Percentiles rank a stretch among this genome's conserved stretches.
phyloP scores from a whole-genome alignment of 2,329 filamentous ascomycete species.

The Sarocladiaceae sp. region DNA sequence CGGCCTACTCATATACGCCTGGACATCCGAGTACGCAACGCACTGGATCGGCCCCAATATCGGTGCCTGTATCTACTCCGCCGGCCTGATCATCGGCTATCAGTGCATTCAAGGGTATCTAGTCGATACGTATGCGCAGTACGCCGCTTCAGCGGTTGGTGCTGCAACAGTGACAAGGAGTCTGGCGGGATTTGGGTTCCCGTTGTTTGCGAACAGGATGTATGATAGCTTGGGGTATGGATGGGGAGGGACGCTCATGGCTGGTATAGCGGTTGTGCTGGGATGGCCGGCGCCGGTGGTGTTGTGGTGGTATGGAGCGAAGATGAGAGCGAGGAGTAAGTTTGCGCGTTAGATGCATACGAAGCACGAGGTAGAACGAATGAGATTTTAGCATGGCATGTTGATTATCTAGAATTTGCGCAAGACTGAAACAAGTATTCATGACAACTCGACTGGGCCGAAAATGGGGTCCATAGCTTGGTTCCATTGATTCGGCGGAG shows the following conservation, averaged over 20 bases:
- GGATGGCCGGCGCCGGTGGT: conserved; percentile 51
- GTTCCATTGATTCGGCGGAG: too few relatives aligned
- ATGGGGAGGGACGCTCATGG: conserved; percentile 39
- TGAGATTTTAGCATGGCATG: background rate
- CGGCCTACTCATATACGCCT: conserved; percentile 43
- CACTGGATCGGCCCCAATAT: conserved; percentile 44
- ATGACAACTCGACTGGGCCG: too few relatives aligned
- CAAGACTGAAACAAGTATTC: too few relatives aligned
- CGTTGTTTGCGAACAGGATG: conserved; percentile 44
- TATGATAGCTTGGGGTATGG: conserved; percentile 38
- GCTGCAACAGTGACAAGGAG: conserved; percentile 41
- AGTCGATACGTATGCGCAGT: conserved; percentile 42
- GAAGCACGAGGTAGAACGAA: background rate
- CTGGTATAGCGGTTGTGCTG: conserved; percentile 33
- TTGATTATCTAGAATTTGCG: too few relatives aligned
- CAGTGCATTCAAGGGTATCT: conserved; percentile 43
- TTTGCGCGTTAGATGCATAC: background rate
- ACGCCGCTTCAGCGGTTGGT: conserved; percentile 40
- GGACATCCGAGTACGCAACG: conserved; percentile 36
- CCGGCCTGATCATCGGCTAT: conserved; percentile 48
- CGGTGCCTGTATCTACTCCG: conserved; percentile 33
- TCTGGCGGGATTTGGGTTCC: conserved; percentile 47
- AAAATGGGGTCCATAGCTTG: too few relatives aligned
- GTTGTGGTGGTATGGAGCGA: conserved; percentile 48
- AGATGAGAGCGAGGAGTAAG: conserved; percentile 9